A percentile compares a stretch with the other conserved stretches of the same genome.
Conservation (phyloP, 192 early-diverging fungal genomes). For the Jimgerdemannia lactiflua region DNA sequence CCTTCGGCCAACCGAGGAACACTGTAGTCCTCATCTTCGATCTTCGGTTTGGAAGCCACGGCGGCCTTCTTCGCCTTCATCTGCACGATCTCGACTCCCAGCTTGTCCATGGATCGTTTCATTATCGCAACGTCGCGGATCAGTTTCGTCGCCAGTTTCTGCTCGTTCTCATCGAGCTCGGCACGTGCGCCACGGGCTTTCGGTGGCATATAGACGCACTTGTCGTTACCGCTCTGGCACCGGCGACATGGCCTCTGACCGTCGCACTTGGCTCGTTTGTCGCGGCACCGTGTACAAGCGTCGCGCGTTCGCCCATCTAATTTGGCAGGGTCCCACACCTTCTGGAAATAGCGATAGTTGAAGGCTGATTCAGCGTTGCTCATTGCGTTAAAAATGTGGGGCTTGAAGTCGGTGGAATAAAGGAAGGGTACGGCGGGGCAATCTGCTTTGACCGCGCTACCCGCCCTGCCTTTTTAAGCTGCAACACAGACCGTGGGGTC, state of each 20-base stretch:
- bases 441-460: too few species aligned
- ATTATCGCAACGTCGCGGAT: not conserved
- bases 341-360: not conserved
- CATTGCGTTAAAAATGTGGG: too few species aligned
- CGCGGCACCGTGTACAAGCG: not conserved
- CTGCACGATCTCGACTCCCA: not conserved
- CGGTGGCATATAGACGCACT: not conserved
- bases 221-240: not conserved
- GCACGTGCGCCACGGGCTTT: not conserved
- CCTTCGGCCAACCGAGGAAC: not conserved
- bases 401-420: too few species aligned
- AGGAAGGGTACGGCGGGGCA: too few species aligned
- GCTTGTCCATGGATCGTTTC: not conserved
- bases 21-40: too few species aligned
- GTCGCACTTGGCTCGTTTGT: not conserved
- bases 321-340: not conserved
- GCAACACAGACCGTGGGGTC: too few species aligned
- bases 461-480: too few species aligned
- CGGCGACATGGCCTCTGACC: not conserved
- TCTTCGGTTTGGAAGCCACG: too few species aligned
- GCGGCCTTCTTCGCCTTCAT: not conserved
- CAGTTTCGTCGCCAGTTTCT: not conserved
- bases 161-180: not conserved
- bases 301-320: not conserved
- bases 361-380: not conserved